Evolutionary conservation across 1,284 basidiomycete species (phyloP).

Genomic region (Lentinula novae-zelandiae): DNA sequence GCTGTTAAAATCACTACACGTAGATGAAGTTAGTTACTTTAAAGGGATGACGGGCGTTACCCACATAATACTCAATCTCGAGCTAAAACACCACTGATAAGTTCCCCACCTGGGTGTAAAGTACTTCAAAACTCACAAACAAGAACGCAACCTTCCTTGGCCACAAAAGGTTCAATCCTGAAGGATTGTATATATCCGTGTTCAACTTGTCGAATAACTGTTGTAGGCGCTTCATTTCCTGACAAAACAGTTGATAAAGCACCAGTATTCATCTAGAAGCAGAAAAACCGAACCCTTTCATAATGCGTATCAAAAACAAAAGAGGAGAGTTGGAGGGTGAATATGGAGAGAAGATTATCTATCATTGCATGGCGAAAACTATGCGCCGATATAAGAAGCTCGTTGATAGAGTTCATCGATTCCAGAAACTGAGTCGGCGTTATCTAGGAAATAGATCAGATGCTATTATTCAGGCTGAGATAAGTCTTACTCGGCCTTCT

Average conservation of each 20-base stretch:
- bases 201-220: conserved; percentile 64
- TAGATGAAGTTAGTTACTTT: background rate
- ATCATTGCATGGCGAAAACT: conserved; percentile 60
- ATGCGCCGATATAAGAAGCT: conserved; percentile 75
- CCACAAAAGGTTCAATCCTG: conserved; percentile 78
- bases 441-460: conserved; percentile 41
- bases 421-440: conserved; percentile 81
- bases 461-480: background rate
- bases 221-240: conserved; percentile 78
- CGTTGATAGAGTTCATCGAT: conserved; percentile 82
- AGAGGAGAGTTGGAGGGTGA: conserved; percentile 72
- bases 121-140: conserved; percentile 58
- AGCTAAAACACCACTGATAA: conserved; percentile 37
- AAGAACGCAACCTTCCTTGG: conserved; percentile 78
- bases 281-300: conserved; percentile 52
- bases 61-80: conserved; percentile 73
- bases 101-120: background rate
- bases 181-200: conserved; percentile 67
- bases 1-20: background rate
- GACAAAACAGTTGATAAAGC: background rate
- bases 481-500: conserved; percentile 70
- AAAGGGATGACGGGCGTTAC: background rate
- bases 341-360: conserved; percentile 67
- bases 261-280: background rate
- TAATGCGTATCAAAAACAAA: conserved; percentile 68